Evolutionary conservation across 257 asterid species (phyloP).

Genomic region (Phtheirospermum japonicum): DNA sequence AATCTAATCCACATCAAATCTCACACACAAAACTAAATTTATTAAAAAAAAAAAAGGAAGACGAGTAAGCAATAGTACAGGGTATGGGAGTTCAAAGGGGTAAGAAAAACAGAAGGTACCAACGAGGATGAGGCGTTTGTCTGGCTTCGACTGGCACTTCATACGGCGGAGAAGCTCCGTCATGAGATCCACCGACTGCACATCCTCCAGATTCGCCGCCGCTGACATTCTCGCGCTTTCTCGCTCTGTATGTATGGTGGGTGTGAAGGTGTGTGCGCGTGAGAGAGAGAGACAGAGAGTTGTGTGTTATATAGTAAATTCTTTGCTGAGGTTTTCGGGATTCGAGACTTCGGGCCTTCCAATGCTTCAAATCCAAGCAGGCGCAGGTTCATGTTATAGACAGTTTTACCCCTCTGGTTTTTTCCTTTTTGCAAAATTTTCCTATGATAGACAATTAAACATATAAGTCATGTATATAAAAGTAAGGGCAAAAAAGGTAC

Average conservation of each 20-base stretch:
- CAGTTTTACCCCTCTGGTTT: no score
- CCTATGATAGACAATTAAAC: no score
- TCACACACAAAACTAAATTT: neutral
- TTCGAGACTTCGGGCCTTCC: conserved; percentile 21
- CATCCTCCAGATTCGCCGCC: conserved; percentile 57
- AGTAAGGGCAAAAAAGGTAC: no score
- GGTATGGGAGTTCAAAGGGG: neutral
- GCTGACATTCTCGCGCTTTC: conserved; percentile 27
- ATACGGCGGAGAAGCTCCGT: conserved; percentile 77
- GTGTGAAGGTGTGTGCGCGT: neutral
- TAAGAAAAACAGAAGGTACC: conserved; percentile 34
- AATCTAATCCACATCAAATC: conserved; percentile 18
- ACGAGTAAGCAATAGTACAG: neutral
- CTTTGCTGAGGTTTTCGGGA: conserved; percentile 27
- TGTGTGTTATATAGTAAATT: conserved; percentile 7
- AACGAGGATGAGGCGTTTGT: conserved; percentile 79
- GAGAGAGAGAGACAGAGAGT: neutral
- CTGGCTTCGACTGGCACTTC: conserved; percentile 72
- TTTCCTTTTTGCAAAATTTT: no score
- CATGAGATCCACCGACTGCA: conserved; percentile 64
- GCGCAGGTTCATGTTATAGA: neutral
- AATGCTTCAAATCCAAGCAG: conserved; percentile 19
- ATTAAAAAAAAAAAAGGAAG: conserved; percentile 2
- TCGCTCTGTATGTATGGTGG: conserved; percentile 13
- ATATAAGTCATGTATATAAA: no score